Evolutionary conservation across 768 basidiomycete species (phyloP), one percentile per base, ranked within the genome.

Genomic region (Suillus americanus): DNA sequence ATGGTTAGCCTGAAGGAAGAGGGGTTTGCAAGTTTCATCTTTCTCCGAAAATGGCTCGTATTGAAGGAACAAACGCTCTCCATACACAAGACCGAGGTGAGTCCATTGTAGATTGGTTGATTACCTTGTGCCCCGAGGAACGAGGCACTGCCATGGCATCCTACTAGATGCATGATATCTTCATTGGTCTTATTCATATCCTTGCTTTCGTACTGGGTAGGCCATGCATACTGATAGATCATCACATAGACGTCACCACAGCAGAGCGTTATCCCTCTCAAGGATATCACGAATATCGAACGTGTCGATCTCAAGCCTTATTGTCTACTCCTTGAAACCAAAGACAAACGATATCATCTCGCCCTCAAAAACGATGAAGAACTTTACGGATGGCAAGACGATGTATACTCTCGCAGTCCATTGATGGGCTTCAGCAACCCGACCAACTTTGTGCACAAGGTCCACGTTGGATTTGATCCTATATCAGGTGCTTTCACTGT

Each of bases 381-480:
- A 72, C 83, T 99, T n/a, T 99, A 99, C 71, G 89, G 89, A 20
- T 99, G 96, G 96, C 92, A 96, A 76, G 97, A 99, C 73, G 96
- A 97, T 74, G 90, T 99, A 65, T 98, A 99, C 78, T 87, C 86
- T 6, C 86, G 95, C 55, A 94, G 92, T 71, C 95, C 96, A 3
- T 81, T 95, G 57, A 93, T 96, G 89, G 94, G 97, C 33, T 92
- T 96, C 51, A 90, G 90, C 75, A 91, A 91, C 69, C 97, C 97
- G 0, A 98, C 96, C 9, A 97, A 99, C 77, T 99, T 99, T 73
- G 94, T 98, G 0, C 97, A 99, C 80, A 95, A 98, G 75, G 95
- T 99, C 3, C 97, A 99, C 77, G 97, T 99, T 63, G 96, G 95
- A 3, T 98, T 96, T 70, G 97, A 99, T 78, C 93, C 95, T 2